phyloP scores from a whole-genome alignment of 129 eudicot species.

The Lonicera japonica region DNA sequence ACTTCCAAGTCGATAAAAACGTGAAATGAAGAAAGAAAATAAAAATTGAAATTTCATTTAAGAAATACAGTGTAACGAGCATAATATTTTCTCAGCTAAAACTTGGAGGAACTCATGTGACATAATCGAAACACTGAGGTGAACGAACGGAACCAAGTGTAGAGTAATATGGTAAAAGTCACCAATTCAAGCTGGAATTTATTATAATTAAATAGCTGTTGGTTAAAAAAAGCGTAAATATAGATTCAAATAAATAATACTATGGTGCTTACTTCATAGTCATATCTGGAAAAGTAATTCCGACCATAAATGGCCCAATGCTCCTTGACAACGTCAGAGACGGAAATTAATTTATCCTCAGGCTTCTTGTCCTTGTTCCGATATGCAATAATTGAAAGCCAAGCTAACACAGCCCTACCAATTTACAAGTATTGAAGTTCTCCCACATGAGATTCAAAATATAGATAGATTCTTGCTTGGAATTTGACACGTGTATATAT shows the following conservation, averaged over 20 bases:
- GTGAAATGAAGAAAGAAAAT: too few species aligned
- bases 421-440: constrained; percentile 14
- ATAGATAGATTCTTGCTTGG: too few species aligned
- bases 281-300: constrained; percentile 97
- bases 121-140: too few species aligned
- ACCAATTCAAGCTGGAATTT: too few species aligned
- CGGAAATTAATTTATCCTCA: constrained; percentile 76
- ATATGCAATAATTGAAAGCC: constrained; percentile 91
- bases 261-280: constrained; percentile 62
- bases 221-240: neutral
- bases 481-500: too few species aligned
- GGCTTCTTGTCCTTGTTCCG: constrained; percentile 74
- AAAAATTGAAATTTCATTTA: too few species aligned
- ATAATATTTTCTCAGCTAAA: too few species aligned
- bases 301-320: constrained; percentile 98
- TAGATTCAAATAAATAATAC: neutral
- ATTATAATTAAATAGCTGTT: neutral
- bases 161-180: too few species aligned
- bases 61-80: too few species aligned
- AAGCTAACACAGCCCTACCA: constrained; percentile 96
- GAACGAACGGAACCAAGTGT: too few species aligned
- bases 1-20: too few species aligned
- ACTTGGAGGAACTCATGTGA: too few species aligned
- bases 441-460: neutral
- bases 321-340: constrained; percentile 80